These are phyloP conservation scores for Coemansia sp. DNA, from an alignment of 192 early-diverging fungal species.

Conservation along the genomic window DNA sequence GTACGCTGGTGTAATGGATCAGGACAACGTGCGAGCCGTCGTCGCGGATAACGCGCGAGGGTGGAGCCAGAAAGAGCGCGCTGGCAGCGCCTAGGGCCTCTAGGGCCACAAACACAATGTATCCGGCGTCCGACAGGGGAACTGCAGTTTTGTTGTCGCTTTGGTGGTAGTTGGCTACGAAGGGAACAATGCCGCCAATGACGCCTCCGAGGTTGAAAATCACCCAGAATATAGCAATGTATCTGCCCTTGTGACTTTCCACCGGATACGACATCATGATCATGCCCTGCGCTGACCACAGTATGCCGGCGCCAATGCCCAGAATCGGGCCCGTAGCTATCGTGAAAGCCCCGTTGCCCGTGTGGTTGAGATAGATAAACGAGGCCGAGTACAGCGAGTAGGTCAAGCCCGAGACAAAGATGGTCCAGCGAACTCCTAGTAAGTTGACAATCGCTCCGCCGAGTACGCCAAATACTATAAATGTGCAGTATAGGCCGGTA, in stretches of 20 bases:
- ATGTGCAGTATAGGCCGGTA: slow-evolving; percentile 70
- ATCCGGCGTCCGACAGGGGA: slow-evolving; percentile 63
- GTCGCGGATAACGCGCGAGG: slow-evolving; percentile 60
- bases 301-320: slow-evolving; percentile 76
- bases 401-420: slow-evolving; percentile 63
- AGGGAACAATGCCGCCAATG: slow-evolving; percentile 67
- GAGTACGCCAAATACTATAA: slow-evolving; percentile 69
- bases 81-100: slow-evolving; percentile 65
- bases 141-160: slow-evolving; percentile 13
- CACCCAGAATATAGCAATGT: slow-evolving; percentile 80
- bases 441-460: slow-evolving; percentile 74
- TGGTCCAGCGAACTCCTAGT: slow-evolving; percentile 68
- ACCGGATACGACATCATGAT: slow-evolving; percentile 79
- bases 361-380: slow-evolving; percentile 62
- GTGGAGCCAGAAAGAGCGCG: slow-evolving; percentile 61
- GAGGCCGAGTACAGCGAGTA: slow-evolving; percentile 75
- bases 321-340: slow-evolving; percentile 72
- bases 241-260: slow-evolving; percentile 75
- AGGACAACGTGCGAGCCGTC: slow-evolving; percentile 65
- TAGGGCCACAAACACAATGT: slow-evolving; percentile 71
- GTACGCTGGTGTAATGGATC: slow-evolving; percentile 64
- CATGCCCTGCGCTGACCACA: slow-evolving; percentile 71
- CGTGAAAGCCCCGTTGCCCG: slow-evolving; percentile 58
- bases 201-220: slow-evolving; percentile 79
- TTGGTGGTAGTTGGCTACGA: slow-evolving; percentile 60